Evolutionary conservation across 148 eudicot genomes (phyloP).

Genomic region (Chenopodium berlandieri): DNA sequence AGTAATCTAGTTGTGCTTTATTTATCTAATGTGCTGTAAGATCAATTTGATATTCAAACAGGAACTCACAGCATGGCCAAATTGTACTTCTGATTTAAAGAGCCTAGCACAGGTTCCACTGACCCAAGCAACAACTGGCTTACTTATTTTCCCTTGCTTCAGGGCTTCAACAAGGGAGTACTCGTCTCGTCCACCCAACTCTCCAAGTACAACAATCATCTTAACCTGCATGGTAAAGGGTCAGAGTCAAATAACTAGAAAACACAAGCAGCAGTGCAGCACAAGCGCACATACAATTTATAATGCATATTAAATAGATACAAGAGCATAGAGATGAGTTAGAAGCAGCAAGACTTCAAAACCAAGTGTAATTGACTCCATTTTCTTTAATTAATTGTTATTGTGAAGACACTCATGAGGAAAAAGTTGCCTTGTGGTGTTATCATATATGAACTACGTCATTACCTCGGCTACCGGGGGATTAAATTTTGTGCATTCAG

Average conservation of each 20-base stretch:
- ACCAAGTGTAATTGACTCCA: neutral
- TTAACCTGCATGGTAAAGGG: constrained; percentile 56
- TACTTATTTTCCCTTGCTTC: constrained; percentile 87
- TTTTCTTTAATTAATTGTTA: neutral
- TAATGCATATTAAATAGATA: neutral
- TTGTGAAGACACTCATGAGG: neutral
- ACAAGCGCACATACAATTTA: neutral
- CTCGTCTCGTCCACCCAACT: constrained; percentile 98
- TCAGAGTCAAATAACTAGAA: too few relatives aligned
- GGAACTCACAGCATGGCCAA: constrained; percentile 92
- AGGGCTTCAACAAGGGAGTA: constrained; percentile 98
- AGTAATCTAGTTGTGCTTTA: neutral
- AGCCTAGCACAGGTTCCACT: constrained; percentile 98
- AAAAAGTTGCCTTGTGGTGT: neutral
- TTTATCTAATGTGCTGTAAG: neutral
- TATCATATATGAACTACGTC: neutral
- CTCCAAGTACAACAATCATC: constrained; percentile 97
- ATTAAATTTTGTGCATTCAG: neutral
- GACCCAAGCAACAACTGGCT: constrained; percentile 98
- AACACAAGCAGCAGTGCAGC: neutral
- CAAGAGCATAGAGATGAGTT: neutral
- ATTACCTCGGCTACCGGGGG: neutral
- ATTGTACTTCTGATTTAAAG: constrained; percentile 98
- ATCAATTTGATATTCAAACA: constrained; percentile 3
- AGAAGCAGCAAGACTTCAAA: neutral